These are phyloP conservation scores for Russula emetica DNA, from an alignment of 768 basidiomycete species.

Conservation along the genomic window DNA sequence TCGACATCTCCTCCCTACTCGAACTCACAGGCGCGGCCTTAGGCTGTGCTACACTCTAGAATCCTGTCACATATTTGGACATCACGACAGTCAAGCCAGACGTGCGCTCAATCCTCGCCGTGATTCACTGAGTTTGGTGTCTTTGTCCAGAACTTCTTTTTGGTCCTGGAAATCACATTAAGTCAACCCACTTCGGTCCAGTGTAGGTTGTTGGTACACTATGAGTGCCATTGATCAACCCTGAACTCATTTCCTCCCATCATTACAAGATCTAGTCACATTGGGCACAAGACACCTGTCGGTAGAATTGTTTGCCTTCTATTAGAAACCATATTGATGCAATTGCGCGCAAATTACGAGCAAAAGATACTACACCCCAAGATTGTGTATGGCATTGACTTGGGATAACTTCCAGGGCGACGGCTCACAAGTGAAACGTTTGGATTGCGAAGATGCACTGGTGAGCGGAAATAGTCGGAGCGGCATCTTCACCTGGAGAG, in stretches of 20 bases:
- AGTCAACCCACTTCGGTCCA: conserved; percentile 91
- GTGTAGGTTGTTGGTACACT: conserved; percentile 61
- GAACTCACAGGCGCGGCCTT: too few species aligned
- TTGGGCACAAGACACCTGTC: conserved; percentile 96
- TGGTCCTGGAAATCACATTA: conserved; percentile 88
- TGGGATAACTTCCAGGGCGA: conserved; percentile 71
- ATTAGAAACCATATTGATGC: conserved; percentile 13
- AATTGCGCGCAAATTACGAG: conserved; percentile 68
- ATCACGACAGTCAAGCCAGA: conserved; percentile 91
- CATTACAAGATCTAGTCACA: conserved; percentile 69
- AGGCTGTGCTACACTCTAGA: too few species aligned
- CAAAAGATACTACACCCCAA: conserved; percentile 85
- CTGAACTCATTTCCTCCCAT: conserved; percentile 13
- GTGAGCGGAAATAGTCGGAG: conserved; percentile 80
- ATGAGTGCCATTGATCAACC: background rate
- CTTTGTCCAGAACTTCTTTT: conserved; percentile 85
- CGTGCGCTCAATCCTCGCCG: conserved; percentile 42
- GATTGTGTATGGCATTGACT: conserved; percentile 88
- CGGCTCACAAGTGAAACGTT: conserved; percentile 67
- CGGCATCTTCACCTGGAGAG: conserved; percentile 93
- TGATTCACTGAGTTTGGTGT: conserved; percentile 8
- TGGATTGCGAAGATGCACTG: conserved; percentile 73
- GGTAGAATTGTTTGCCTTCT: too few species aligned
- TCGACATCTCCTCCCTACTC: too few species aligned
- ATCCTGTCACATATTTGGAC: too few species aligned